These are phyloP conservation scores for Jasminum sambac DNA, from an alignment of 257 asterid genomes.

Conservation along the genomic window DNA sequence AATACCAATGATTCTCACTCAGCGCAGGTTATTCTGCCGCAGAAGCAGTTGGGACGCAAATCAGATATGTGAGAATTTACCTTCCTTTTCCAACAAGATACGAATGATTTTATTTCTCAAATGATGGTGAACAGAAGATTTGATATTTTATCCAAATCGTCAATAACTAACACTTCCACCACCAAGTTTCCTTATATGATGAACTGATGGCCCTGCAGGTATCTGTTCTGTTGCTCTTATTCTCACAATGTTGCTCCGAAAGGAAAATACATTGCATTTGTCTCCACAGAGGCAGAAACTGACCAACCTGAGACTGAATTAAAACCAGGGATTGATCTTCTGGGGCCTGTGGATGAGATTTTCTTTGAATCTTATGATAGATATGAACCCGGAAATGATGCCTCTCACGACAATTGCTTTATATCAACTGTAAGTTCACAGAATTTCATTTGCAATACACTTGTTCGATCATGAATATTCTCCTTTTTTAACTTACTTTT, in stretches of 20 bases:
- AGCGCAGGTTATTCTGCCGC: constrained; percentile 90
- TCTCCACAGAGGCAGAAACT: constrained; percentile 92
- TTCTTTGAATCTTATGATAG: constrained; percentile 85
- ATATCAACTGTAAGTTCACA: constrained; percentile 71
- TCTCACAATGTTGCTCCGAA: constrained; percentile 98
- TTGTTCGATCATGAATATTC: constrained; percentile 17
- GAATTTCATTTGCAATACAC: constrained; percentile 16
- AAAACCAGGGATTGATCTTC: constrained; percentile 88
- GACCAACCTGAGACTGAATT: constrained; percentile 86
- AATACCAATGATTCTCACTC: constrained; percentile 83
- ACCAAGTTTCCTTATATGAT: constrained; percentile 11
- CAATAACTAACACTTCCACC: not conserved
- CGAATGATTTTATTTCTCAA: constrained; percentile 4
- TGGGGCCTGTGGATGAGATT: constrained; percentile 95
- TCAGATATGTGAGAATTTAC: constrained; percentile 76
- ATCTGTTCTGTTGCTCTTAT: constrained; percentile 90
- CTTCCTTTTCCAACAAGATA: constrained; percentile 17
- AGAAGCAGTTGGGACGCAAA: constrained; percentile 89
- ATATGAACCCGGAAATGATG: constrained; percentile 85
- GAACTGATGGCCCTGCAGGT: constrained; percentile 51
- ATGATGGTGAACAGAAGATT: constrained; percentile 15
- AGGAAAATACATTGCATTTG: constrained; percentile 93
- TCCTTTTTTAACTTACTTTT: not conserved
- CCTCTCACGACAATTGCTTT: constrained; percentile 84
- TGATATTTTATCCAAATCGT: constrained; percentile 4